Conservation (phyloP, 768 basidiomycete genomes). For the Boletales sp. region DNA sequence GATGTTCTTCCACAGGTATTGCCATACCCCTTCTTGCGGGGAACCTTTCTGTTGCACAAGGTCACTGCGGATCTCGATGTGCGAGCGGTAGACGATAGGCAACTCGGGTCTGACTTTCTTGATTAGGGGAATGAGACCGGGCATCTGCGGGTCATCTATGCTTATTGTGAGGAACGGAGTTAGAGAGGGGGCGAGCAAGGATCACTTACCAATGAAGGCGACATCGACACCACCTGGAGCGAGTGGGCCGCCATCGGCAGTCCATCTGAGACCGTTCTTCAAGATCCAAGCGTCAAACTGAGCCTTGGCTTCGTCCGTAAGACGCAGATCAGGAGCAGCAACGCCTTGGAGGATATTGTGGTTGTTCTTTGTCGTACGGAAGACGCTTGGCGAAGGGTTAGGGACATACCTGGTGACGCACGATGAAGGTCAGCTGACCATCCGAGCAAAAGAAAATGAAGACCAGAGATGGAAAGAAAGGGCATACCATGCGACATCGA, state of each 20-base stretch:
- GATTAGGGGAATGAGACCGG: conserved; percentile 91
- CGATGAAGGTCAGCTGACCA: conserved; percentile 6
- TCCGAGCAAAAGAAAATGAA: neutral
- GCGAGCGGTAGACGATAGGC: conserved; percentile 90
- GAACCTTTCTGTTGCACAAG: conserved; percentile 79
- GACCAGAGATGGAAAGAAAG: conserved; percentile 4
- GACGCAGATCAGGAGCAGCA: conserved; percentile 69
- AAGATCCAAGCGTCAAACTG: conserved; percentile 85
- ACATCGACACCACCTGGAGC: conserved; percentile 82
- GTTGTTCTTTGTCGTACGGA: conserved; percentile 94
- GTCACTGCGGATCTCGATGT: conserved; percentile 91
- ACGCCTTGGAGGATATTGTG: conserved; percentile 96
- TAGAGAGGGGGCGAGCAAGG: neutral
- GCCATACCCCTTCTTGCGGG: conserved; percentile 89
- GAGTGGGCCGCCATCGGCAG: conserved; percentile 78
- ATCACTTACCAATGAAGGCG: conserved; percentile 72
- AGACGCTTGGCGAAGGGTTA: conserved; percentile 84
- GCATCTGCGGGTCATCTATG: conserved; percentile 88
- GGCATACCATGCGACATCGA: conserved; percentile 76
- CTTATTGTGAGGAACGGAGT: conserved; percentile 7
- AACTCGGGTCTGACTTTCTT: conserved; percentile 77
- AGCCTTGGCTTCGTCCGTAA: conserved; percentile 75
- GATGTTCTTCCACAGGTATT: conserved; percentile 93
- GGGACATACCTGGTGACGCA: conserved; percentile 70
- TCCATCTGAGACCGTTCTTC: conserved; percentile 89